These are phyloP conservation scores for Cladosporium colombiae DNA, from an alignment of 2,329 filamentous ascomycete genomes.

Conservation along the genomic window DNA sequence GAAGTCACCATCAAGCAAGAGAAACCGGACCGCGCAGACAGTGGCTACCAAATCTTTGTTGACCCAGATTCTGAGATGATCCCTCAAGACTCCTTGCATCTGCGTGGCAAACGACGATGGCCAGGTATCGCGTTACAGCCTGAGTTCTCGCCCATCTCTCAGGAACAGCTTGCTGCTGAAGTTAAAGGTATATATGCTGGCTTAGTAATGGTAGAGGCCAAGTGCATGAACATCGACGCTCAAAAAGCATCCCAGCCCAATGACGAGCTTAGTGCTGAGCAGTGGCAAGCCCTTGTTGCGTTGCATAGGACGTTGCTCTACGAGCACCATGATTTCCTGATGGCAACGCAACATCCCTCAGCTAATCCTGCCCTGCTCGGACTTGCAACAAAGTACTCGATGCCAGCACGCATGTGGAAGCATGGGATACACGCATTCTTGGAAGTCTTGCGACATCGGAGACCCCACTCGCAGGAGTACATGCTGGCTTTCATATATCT, in stretches of 20 bases:
- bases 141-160: slow-evolving; percentile 56
- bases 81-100: slow-evolving; percentile 11
- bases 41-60: not conserved
- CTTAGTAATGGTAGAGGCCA: slow-evolving; percentile 80
- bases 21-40: not conserved
- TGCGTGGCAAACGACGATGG: slow-evolving; percentile 3
- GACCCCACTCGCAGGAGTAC: slow-evolving; percentile 78
- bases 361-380: slow-evolving; percentile 67
- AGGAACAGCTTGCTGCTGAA: slow-evolving; percentile 77
- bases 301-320: slow-evolving; percentile 67
- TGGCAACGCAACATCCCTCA: slow-evolving; percentile 83
- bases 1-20: not conserved
- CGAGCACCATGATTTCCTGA: slow-evolving; percentile 60
- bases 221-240: slow-evolving; percentile 81
- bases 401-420: slow-evolving; percentile 93
- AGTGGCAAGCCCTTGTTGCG: slow-evolving; percentile 83
- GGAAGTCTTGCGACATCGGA: slow-evolving; percentile 61
- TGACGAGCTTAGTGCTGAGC: slow-evolving; percentile 57
- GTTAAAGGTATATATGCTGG: slow-evolving; percentile 83
- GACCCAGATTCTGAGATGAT: slow-evolving; percentile 7
- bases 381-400: slow-evolving; percentile 78
- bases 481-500: slow-evolving; percentile 91
- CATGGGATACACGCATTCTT: slow-evolving; percentile 70
- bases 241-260: slow-evolving; percentile 58
- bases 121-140: slow-evolving; percentile 24